These are phyloP conservation scores for Mycosphaerella sp. DNA, from an alignment of 2,329 filamentous ascomycete species.

Conservation along the genomic window DNA sequence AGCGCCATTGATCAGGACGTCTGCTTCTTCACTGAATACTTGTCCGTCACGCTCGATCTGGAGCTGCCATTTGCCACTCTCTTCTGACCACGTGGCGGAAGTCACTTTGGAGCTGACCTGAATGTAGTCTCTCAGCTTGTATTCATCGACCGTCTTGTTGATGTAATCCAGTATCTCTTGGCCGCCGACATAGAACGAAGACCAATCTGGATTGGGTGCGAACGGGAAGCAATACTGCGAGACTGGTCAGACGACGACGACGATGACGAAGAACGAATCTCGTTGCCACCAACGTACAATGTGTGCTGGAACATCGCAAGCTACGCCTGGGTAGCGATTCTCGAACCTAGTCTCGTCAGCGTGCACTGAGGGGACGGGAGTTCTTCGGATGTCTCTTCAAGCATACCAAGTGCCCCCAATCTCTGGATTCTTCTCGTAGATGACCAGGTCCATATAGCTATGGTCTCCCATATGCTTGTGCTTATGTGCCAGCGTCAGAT, in stretches of 20 bases:
- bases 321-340: constrained; percentile 16
- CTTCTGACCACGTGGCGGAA: constrained; percentile 45
- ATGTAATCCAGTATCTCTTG: constrained; percentile 33
- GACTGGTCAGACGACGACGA: neutral
- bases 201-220: constrained; percentile 20
- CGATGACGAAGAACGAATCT: neutral
- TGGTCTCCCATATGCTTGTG: constrained; percentile 10
- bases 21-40: constrained; percentile 32
- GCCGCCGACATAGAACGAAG: constrained; percentile 9
- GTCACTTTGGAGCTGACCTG: constrained; percentile 45
- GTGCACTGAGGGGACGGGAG: no score
- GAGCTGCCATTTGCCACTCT: constrained; percentile 45
- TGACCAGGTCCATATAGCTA: constrained; percentile 6
- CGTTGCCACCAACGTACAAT: constrained; percentile 2
- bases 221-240: constrained; percentile 31
- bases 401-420: constrained; percentile 17
- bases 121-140: constrained; percentile 37
- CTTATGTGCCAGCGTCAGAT: constrained; percentile 9
- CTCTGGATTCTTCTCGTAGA: constrained; percentile 16
- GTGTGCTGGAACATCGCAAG: constrained; percentile 19
- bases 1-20: constrained; percentile 40
- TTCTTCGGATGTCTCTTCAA: no score
- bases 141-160: constrained; percentile 10
- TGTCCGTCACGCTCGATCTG: constrained; percentile 33
- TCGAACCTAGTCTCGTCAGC: neutral